These are phyloP conservation scores for Aphanomyces cochlioides DNA, from an alignment of 352 stramenopile species.

Conservation along the genomic window DNA sequence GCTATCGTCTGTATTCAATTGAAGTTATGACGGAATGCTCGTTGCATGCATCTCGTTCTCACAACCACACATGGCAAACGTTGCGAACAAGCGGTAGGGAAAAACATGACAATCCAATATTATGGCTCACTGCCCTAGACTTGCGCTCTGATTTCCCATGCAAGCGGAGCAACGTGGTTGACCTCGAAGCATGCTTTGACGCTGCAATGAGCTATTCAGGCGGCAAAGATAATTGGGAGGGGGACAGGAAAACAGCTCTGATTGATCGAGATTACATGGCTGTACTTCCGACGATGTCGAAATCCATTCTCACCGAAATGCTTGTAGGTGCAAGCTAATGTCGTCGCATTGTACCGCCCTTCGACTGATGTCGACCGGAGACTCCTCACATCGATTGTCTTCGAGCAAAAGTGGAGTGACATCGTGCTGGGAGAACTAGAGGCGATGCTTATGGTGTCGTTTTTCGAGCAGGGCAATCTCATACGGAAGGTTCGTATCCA, in stretches of 20 bases:
- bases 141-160: slow-evolving; percentile 58
- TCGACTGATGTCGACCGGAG: slow-evolving; percentile 2
- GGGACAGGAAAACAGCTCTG: slow-evolving; percentile 49
- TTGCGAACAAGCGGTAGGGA: slow-evolving; percentile 40
- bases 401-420: slow-evolving; percentile 90
- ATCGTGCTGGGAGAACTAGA: slow-evolving; percentile 82
- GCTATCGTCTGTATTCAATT: slow-evolving; percentile 76
- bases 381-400: slow-evolving; percentile 64
- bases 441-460: slow-evolving; percentile 82
- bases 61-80: slow-evolving; percentile 74
- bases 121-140: slow-evolving; percentile 39
- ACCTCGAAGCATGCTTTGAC: slow-evolving; percentile 68
- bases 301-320: not conserved
- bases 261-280: slow-evolving; percentile 67
- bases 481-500: slow-evolving; percentile 73
- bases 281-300: slow-evolving; percentile 37
- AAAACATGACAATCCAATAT: not conserved
- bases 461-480: slow-evolving; percentile 83
- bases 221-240: slow-evolving; percentile 47
- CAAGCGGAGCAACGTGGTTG: slow-evolving; percentile 57
- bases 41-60: slow-evolving; percentile 63
- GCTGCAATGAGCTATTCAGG: slow-evolving; percentile 56
- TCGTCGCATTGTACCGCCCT: slow-evolving; percentile 14
- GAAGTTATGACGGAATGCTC: slow-evolving; percentile 67
- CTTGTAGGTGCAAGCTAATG: slow-evolving; percentile 19